A percentile compares a stretch with the other conserved stretches of the same genome.
Conservation (phyloP, 139 green algal species). For the Raphidocelis subcapitata region DNA sequence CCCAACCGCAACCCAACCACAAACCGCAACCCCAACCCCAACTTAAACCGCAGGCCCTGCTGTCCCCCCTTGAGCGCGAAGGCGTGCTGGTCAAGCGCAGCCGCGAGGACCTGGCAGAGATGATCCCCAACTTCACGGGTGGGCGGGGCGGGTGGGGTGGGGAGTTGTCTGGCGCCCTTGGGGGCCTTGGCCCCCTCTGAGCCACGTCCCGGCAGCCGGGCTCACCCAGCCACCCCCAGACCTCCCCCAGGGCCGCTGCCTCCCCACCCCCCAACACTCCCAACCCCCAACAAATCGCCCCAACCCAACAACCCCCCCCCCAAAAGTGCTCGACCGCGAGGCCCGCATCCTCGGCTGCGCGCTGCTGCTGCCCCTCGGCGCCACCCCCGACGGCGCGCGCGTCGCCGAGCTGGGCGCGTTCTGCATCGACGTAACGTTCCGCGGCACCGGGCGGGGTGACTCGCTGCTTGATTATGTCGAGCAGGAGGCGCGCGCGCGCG, state of each 20-base stretch:
- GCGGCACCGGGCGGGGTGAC: slow-evolving; percentile 86
- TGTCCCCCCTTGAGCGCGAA: slow-evolving; percentile 65
- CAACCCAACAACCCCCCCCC: no score
- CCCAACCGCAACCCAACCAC: no score
- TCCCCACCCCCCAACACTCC: no score
- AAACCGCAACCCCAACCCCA: no score
- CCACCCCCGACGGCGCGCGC: slow-evolving; percentile 38
- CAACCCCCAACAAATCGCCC: no score
- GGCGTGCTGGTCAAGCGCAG: slow-evolving; percentile 60
- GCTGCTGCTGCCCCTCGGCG: slow-evolving; percentile 65
- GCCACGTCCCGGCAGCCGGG: no score
- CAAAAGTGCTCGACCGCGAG: no score
- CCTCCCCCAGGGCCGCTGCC: no score
- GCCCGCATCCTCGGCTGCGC: slow-evolving; percentile 87
- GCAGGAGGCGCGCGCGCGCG: slow-evolving; percentile 53
- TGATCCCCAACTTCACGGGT: slow-evolving; percentile 65
- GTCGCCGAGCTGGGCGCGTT: slow-evolving; percentile 90
- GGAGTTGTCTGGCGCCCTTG: no score
- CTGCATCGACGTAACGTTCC: slow-evolving; percentile 70
- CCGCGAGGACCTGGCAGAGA: slow-evolving; percentile 47
- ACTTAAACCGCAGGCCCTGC: slow-evolving; percentile 36
- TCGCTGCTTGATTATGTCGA: slow-evolving; percentile 79
- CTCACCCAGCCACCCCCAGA: no score
- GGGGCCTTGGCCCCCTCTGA: no score
- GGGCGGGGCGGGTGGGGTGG: no score